Evolutionary conservation across 768 basidiomycete genomes (phyloP).

Genomic region (Tulasnella calospora): DNA sequence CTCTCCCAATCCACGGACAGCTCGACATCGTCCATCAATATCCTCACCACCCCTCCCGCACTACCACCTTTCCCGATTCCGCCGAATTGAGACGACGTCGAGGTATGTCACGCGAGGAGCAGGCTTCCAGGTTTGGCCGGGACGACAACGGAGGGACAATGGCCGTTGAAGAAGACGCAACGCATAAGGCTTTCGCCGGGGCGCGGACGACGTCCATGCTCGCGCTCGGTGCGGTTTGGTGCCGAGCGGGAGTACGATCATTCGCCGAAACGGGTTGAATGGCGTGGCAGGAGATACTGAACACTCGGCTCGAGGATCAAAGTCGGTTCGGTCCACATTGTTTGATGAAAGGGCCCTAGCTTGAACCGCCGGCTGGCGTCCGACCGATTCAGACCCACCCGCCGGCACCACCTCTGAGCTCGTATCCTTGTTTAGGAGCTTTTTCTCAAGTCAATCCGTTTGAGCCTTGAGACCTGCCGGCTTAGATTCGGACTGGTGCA

Average conservation of each 20-base stretch:
- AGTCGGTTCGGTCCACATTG: not conserved
- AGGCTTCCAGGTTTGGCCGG: slow-evolving; percentile 58
- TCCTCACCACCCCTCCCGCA: slow-evolving; percentile 51
- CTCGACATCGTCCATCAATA: slow-evolving; percentile 55
- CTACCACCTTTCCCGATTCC: slow-evolving; percentile 42
- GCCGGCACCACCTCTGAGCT: not conserved
- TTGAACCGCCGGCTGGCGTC: not conserved
- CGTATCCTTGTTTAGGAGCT: not conserved
- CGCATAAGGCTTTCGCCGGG: slow-evolving; percentile 60
- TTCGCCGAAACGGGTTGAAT: slow-evolving; percentile 45
- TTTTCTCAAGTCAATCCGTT: not conserved
- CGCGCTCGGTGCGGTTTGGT: slow-evolving; percentile 54
- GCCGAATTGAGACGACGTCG: slow-evolving; percentile 57
- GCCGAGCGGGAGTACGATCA: slow-evolving; percentile 53
- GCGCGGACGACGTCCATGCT: slow-evolving; percentile 58
- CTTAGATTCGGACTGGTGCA: not conserved
- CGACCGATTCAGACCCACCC: not conserved
- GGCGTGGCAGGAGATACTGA: not conserved
- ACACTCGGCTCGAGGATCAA: not conserved
- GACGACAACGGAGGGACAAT: slow-evolving; percentile 55
- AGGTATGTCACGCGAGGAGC: slow-evolving; percentile 56
- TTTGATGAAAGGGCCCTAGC: not conserved
- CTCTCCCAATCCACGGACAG: slow-evolving; percentile 61
- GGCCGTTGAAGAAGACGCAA: slow-evolving; percentile 57
- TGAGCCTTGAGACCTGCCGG: not conserved